These are phyloP conservation scores for Iberis pinnata DNA, from an alignment of 345 rosid genomes.

Conservation along the genomic window DNA sequence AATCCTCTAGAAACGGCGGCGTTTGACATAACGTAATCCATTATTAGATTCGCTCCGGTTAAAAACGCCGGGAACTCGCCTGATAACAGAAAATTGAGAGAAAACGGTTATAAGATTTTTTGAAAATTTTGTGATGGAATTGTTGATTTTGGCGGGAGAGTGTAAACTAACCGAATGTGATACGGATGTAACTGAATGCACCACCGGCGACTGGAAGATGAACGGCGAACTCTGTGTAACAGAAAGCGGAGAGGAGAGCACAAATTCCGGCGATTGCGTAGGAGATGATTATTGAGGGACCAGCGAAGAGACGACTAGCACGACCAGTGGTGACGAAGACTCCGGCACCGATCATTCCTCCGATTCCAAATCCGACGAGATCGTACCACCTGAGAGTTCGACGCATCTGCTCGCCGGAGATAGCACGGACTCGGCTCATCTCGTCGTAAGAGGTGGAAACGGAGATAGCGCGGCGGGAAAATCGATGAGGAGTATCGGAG, in stretches of 20 bases:
- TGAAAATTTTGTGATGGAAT: not conserved
- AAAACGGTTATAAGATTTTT: constrained; percentile 20
- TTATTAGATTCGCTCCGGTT: constrained; percentile 72
- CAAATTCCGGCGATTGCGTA: constrained; percentile 91
- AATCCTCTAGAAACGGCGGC: constrained; percentile 88
- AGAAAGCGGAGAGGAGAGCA: constrained; percentile 90
- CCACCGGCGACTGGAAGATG: constrained; percentile 99
- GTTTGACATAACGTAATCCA: constrained; percentile 88
- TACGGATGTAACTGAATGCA: constrained; percentile 83
- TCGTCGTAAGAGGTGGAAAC: constrained; percentile 71
- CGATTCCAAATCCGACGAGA: constrained; percentile 72
- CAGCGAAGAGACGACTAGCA: constrained; percentile 53
- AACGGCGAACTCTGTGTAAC: constrained; percentile 97
- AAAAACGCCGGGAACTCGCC: constrained; percentile 84
- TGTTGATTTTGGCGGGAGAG: constrained; percentile 16
- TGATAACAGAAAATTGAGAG: constrained; percentile 9
- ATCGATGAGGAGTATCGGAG: constrained; percentile 52
- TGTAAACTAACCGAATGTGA: constrained; percentile 59
- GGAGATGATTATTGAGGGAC: constrained; percentile 72
- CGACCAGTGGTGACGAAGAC: constrained; percentile 74
- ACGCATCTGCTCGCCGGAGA: constrained; percentile 66
- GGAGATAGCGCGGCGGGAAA: constrained; percentile 61
- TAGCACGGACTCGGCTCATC: constrained; percentile 52
- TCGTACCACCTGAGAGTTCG: constrained; percentile 73
- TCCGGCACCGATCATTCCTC: constrained; percentile 96